phyloP scores from a whole-genome alignment of 1,284 basidiomycete genomes.

The Earliella scabrosa region DNA sequence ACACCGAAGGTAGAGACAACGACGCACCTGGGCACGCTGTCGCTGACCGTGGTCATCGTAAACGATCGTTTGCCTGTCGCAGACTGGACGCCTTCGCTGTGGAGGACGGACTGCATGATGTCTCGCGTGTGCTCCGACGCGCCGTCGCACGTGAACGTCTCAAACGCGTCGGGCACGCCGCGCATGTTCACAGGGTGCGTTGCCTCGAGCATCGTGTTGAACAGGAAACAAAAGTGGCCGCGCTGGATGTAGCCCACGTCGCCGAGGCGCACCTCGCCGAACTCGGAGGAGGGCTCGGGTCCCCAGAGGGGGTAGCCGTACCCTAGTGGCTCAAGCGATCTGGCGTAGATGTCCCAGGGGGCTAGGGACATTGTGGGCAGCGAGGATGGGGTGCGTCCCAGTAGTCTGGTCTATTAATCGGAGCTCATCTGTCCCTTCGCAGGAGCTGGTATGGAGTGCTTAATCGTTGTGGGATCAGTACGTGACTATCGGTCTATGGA shows the following conservation, averaged over 20 bases:
- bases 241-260: slow-evolving; percentile 32
- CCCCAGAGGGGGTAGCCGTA: slow-evolving; percentile 23
- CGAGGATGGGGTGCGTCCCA: too few relatives aligned
- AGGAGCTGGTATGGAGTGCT: too few relatives aligned
- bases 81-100: too few relatives aligned
- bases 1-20: too few relatives aligned
- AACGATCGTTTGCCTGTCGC: too few relatives aligned
- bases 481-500: too few relatives aligned
- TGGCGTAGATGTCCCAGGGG: slow-evolving; percentile 14
- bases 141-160: not conserved
- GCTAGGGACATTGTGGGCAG: not conserved
- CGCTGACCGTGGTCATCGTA: too few relatives aligned
- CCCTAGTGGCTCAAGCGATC: slow-evolving; percentile 8
- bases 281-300: slow-evolving; percentile 10
- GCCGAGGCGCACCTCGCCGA: slow-evolving; percentile 25
- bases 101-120: too few relatives aligned
- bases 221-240: slow-evolving; percentile 31
- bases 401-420: too few relatives aligned
- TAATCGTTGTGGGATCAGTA: too few relatives aligned
- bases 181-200: not conserved
- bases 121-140: not conserved
- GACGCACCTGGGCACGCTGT: too few relatives aligned
- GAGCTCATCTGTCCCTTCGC: too few relatives aligned
- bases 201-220: slow-evolving; percentile 24
- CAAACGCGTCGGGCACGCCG: not conserved